Evolutionary conservation across 2,329 filamentous ascomycete genomes (phyloP), one percentile per base, ranked within the genome.

Genomic region (Karstenula rhodostoma): DNA sequence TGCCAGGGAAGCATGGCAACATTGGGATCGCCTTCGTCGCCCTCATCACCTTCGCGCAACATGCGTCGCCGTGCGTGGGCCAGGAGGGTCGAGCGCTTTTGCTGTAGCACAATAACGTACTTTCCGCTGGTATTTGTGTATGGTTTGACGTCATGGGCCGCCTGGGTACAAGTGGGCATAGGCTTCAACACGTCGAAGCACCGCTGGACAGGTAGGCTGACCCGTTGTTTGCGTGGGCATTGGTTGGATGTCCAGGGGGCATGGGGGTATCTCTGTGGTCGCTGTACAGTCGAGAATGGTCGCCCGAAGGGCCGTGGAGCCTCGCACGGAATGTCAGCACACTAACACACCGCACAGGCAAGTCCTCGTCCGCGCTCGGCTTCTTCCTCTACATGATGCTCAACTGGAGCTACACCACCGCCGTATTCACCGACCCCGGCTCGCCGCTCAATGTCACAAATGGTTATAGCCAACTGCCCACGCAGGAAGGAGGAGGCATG

Each of bases 51-150:
- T 33, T 75, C 76, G 32, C 66, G 72, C 60, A 71, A 68, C 35
- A 77, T 77, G 75, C 73, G 76, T 66, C 79, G 67, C 68, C 73
- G 67, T 63, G 74, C 76, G 51, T 91, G 87, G 83, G 89, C 87
- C 51, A 85, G 90, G 65, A 87, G 85, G 76, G 83, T 91, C 71
- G 94, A 97, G 84, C 90, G 93, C 52, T 89, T 87, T 73, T 97
- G 93, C 83, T 98, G 94, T 81, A 82, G 85, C 46, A 86, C 88
- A 62, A 84, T 90, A 56, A 91, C 88, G 27, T 97, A 93, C 78
- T 92, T 96, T 68, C 94, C 94, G n/a, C 84, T 98, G 19, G 82
- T 83, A 29, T 97, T 98, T 74, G 92, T 98, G 60, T 97, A 97
- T 73, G 86, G 90, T 58, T 79, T 97, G 67, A 94, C 93, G n/a